phyloP scores from a whole-genome alignment of 345 rosid genomes.

The Linum usitatissimum region DNA sequence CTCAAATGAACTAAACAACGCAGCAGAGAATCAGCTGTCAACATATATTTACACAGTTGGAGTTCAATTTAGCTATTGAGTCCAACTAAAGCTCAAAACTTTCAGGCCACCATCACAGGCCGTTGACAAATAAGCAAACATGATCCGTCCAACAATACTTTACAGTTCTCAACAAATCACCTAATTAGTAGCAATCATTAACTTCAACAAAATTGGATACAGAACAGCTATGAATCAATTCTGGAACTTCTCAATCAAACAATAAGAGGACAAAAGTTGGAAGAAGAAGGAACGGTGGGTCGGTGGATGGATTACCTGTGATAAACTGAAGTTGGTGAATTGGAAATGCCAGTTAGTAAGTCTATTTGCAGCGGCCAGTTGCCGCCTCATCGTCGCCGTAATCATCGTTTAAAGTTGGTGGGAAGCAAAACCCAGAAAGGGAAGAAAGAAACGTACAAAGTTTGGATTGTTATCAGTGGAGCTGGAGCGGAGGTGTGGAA shows the following conservation, averaged over 20 bases:
- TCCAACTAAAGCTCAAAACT: neutral
- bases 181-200: no score
- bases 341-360: slow-evolving; percentile 15
- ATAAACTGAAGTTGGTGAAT: slow-evolving; percentile 4
- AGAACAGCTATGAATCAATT: neutral
- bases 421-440: neutral
- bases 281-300: no score
- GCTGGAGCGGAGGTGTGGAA: no score
- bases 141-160: neutral
- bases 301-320: slow-evolving; percentile 1
- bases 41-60: neutral
- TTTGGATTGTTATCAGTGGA: no score
- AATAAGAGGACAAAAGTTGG: neutral
- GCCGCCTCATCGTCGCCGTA: slow-evolving; percentile 11
- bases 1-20: neutral
- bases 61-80: neutral
- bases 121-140: neutral
- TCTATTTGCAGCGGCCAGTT: slow-evolving; percentile 1
- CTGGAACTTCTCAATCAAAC: neutral
- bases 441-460: no score
- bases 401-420: neutral
- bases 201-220: neutral
- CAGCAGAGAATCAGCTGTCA: neutral
- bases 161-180: neutral
- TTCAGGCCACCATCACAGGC: neutral